Conservation (phyloP, 1,284 basidiomycete genomes). For the Butyriboletus pseudospeciosus region DNA sequence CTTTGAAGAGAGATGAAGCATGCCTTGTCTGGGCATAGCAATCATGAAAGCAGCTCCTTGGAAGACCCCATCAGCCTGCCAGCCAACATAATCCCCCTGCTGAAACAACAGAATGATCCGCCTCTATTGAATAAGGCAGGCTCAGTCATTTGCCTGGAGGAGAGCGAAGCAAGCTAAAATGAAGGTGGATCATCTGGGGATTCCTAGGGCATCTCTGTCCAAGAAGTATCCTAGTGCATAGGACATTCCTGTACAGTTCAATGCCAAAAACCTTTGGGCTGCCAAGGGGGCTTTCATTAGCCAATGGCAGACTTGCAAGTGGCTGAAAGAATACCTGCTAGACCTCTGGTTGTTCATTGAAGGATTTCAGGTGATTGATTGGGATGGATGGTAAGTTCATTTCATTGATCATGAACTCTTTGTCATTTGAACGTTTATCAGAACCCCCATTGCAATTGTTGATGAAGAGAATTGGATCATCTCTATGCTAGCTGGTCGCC, state of each 20-base stretch:
- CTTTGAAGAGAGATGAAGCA: neutral
- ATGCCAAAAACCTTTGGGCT: neutral
- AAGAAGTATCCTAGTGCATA: neutral
- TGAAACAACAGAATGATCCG: accelerated
- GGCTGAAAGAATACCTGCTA: too few relatives aligned
- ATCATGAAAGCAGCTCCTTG: neutral
- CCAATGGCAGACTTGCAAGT: neutral
- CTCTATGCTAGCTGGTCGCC: too few relatives aligned
- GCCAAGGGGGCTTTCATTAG: neutral
- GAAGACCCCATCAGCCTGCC: neutral
- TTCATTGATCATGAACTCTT: too few relatives aligned
- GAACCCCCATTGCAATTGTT: too few relatives aligned
- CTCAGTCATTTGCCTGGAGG: neutral
- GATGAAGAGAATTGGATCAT: too few relatives aligned
- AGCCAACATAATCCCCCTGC: too few relatives aligned
- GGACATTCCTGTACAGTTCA: neutral
- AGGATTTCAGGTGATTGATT: too few relatives aligned
- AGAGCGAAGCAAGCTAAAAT: neutral
- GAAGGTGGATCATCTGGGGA: neutral
- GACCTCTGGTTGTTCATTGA: too few relatives aligned
- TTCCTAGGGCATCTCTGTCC: neutral
- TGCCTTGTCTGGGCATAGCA: neutral
- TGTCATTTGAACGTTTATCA: too few relatives aligned
- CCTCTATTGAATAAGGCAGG: neutral
- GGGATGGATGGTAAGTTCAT: too few relatives aligned